Conservation (phyloP, 495 filamentous ascomycete genomes). For the Hypoxylon rickii region DNA sequence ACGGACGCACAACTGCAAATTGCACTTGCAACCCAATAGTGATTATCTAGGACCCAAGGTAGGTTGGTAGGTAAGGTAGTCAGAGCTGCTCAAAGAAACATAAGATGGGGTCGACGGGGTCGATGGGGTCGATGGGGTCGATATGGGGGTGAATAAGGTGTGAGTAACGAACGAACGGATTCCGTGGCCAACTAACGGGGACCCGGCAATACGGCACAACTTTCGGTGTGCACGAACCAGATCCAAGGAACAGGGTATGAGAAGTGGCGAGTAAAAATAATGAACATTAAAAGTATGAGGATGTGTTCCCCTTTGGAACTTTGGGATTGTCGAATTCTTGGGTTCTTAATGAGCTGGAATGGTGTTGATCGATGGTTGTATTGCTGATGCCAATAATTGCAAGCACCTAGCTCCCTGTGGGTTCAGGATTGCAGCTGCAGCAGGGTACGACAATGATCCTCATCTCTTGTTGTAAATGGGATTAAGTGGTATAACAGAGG, state of each 20-base stretch:
- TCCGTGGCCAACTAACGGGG: constrained; percentile 1
- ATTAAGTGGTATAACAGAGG: constrained; percentile 9
- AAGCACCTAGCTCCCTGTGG: constrained; percentile 2
- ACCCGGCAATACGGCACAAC: constrained; percentile 25
- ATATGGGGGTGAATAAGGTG: no score
- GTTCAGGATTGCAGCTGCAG: constrained; percentile 7
- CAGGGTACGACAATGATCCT: constrained; percentile 5
- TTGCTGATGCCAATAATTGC: constrained; percentile 19
- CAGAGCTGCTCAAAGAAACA: no score
- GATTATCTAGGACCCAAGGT: no score
- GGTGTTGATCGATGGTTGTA: constrained; percentile 11
- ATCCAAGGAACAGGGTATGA: background rate
- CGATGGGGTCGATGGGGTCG: no score
- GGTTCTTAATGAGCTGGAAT: constrained; percentile 14
- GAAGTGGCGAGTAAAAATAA: no score
- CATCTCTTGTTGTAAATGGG: constrained; percentile 1
- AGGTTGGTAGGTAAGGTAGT: no score
- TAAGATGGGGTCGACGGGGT: background rate
- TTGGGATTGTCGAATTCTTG: no score
- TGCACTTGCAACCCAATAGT: no score
- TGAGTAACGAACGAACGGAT: background rate
- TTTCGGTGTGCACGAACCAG: constrained; percentile 22
- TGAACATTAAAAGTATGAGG: background rate
- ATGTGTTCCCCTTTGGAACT: background rate
- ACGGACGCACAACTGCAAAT: background rate